Base-by-base conservation (phyloP, 441 rosid species). In the Mallotus japonicus region DNA sequence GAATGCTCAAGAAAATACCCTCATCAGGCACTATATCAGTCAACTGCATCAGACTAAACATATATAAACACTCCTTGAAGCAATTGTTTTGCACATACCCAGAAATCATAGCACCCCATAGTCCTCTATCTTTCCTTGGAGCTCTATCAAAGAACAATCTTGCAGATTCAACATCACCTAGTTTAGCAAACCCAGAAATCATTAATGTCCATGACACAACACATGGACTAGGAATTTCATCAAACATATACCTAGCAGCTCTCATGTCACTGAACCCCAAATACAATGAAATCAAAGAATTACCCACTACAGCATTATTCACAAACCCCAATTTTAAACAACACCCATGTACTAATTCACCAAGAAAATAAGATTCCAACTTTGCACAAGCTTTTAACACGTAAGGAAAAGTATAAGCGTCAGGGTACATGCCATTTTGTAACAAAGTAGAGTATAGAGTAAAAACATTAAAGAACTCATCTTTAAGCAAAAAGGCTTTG, bases 101-200 rank as follows among this genome's bases (percentile, higher is more conserved):
- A 73, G 85, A 87, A 77, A 87, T 82, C 85, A 87, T 80, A 10
- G 81, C 83, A 34, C 87, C 88, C 88, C 87, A 87, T 6, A 83
- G 72, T 54, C 88, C 88, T 71, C 40, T 60, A 74, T 87, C 90
- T 73, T 81, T 87, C 60, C 62, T 56, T 8, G 79, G 61, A 15
- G 80, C 83, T 65, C 76, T 67, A 64, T 85, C 88, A 76, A 87
- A 87, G 64, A 79, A 67, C 74, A 72, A 57, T 62, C 80, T 82
- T 46, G 88, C 90, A 17, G 56, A 57, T 22, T 70, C 86, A 64
- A 80, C 73, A 59, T 85, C 85, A 37, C 88, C 85, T 42, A 70
- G 73, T 76, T 81, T 82, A 40, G 82, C 84, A 80, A 67, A 78
- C 63, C 88, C 85, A 59, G 80, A 80, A 71, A 87, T 83, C 85